phyloP scores from a whole-genome alignment of 306 rosid genomes.

The Adenanthera pavonina region DNA sequence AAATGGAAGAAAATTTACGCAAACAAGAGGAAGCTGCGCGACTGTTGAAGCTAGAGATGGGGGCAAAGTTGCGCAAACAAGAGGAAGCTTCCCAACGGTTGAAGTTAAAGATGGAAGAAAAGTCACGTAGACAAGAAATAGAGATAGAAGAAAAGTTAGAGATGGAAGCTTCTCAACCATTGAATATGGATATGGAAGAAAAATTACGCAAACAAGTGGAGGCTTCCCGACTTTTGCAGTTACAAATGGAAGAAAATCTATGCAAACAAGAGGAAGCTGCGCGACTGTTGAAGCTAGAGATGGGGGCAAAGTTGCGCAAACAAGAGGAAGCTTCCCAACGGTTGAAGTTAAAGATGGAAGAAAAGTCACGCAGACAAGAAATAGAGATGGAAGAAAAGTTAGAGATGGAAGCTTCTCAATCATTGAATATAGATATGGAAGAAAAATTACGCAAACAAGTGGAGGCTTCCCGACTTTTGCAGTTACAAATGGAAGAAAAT shows the following conservation, averaged over 20 bases:
- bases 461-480: constrained; percentile 33
- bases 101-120: constrained; percentile 68
- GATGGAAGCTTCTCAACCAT: too few relatives aligned
- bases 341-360: constrained; percentile 69
- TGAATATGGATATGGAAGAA: constrained; percentile 55
- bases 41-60: constrained; percentile 49
- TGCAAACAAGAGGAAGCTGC: constrained; percentile 46
- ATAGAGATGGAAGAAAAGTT: constrained; percentile 67
- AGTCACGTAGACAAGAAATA: constrained; percentile 58
- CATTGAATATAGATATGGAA: constrained; percentile 50
- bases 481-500: constrained; percentile 55
- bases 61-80: constrained; percentile 4
- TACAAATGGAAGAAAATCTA: constrained; percentile 52
- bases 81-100: constrained; percentile 56
- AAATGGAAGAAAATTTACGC: constrained; percentile 49
- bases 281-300: constrained; percentile 44
- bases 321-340: constrained; percentile 52
- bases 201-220: constrained; percentile 43
- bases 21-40: constrained; percentile 44
- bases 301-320: constrained; percentile 33
- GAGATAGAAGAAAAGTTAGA: constrained; percentile 61
- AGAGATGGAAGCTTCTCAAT: too few relatives aligned
- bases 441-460: constrained; percentile 48
- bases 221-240: constrained; percentile 38
- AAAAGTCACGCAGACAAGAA: constrained; percentile 54